Evolutionary conservation across 331 rosid genomes (phyloP).

Genomic region (Quercus phellos): DNA sequence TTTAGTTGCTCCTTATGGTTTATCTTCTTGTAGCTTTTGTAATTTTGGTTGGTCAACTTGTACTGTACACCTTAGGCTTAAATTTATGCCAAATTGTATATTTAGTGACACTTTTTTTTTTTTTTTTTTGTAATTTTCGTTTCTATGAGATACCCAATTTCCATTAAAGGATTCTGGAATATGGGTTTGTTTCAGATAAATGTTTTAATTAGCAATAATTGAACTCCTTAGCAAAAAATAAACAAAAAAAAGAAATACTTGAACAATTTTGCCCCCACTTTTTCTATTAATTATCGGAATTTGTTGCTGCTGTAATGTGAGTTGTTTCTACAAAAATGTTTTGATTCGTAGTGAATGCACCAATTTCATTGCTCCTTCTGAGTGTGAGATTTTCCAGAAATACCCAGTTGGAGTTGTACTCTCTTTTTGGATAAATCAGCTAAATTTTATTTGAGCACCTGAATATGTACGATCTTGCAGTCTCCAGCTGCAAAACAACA

Average conservation of each 20-base stretch:
- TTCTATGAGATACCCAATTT: background rate
- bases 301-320: background rate
- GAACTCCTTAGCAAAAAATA: background rate
- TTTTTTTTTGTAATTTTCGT: background rate
- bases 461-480: no score
- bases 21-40: background rate
- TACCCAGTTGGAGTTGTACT: background rate
- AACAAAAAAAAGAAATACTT: background rate
- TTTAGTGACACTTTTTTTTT: background rate
- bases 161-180: conserved; percentile 6
- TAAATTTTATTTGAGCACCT: no score
- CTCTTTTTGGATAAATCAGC: background rate
- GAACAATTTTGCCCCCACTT: background rate
- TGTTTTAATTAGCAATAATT: background rate
- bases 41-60: background rate
- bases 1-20: background rate
- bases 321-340: background rate
- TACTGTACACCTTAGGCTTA: background rate
- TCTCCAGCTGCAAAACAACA: no score
- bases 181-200: background rate
- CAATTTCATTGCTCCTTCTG: background rate
- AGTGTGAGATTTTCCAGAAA: conserved; percentile 1
- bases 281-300: background rate
- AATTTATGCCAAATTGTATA: background rate
- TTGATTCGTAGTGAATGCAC: conserved; percentile 2